Base-by-base conservation (phyloP, 371 early-diverging fungal species). In the Actinomortierella wolfii region DNA sequence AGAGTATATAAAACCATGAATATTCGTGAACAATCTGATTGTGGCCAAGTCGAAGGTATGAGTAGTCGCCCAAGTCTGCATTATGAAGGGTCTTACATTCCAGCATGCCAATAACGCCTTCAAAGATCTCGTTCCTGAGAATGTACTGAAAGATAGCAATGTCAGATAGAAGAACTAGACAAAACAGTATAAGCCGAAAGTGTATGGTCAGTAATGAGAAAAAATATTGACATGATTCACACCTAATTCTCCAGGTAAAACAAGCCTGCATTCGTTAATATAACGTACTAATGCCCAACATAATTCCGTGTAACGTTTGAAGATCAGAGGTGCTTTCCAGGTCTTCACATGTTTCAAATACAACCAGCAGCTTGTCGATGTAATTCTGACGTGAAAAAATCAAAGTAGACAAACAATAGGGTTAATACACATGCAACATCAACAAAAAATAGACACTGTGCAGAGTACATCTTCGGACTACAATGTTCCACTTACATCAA, bases 51-150 rank as follows among this genome's bases (percentile, higher is more conserved):
- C n/a, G n/a, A n/a, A n/a, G n/a, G n/a, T n/a, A n/a, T n/a, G n/a
- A n/a, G n/a, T n/a, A n/a, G n/a, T n/a, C n/a, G n/a, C n/a, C n/a
- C n/a, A n/a, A n/a, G n/a, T n/a, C n/a, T n/a, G n/a, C n/a, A n/a
- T n/a, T n/a, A n/a, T n/a, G n/a, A n/a, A n/a, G n/a, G n/a, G n/a
- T 59, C 79, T 50, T 76, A 93, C 92, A 92, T 84, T 97, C 96
- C 47, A 97, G 76, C 68, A 94, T 90, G 17, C 93, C 94, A 29
- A 89, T 81, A 1, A 92, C 83, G 21, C 65, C 75, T 6, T 81
- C 50, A 51, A 94, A 83, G 42, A 84, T 66, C 7, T 92, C 92
- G 54, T 94, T 93, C 51, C 81, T 79, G 53, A 93, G 77, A 21
- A 94, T 77, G n/a, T 78, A 70, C 56, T 92, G 89, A 55, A 91